Base-by-base conservation (phyloP, 169 alveolate species). In the Plasmodium fragile region DNA sequence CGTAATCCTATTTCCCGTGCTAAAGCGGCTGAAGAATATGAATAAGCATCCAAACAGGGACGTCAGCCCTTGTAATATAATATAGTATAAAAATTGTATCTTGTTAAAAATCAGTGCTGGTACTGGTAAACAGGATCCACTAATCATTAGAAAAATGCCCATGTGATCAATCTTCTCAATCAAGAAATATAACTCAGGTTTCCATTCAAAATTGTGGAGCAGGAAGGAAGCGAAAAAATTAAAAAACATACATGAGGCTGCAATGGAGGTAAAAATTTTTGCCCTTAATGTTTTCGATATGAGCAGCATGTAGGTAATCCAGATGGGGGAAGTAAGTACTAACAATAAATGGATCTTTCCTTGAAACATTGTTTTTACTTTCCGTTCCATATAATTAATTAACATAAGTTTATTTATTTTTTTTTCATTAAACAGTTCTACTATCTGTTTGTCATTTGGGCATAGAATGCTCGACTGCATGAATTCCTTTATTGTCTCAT, bases 71-170 rank as follows among this genome's bases (percentile, higher is more conserved):
- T 96, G 97, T 16, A 92, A 55, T 2, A 92, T 90, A 30, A 92
- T 65, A 43, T 82, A 71, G 10, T 80, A 55, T 39, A 89, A 73
- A 28, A 82, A 43, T 53, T 84, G 43, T 82, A 92, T 82, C 34
- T 89, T 82, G 59, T 59, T 95, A 53, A 92, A 81, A n/a, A 71
- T 52, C 53, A 92, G 79, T 18, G 87, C 71, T 4, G 92, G 71
- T 16, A 89, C 79, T 6, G 97, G 97, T 25, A 94, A 16, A 34
- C 90, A 93, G 41, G 96, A 92, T 4, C 96, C 96, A 72, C 97
- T 96, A 11, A 96, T 95, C 97, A 96, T 96, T 87, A 96, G 84
- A 49, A 96, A 96, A 41, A 96, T 96, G 28, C 95, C 97, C 70
- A 94, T 80, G 77, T 80, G 92, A 77, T 72, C 81, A 30, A 81